These are phyloP conservation scores for Myrica gale DNA, from an alignment of 306 rosid genomes.

Conservation along the genomic window DNA sequence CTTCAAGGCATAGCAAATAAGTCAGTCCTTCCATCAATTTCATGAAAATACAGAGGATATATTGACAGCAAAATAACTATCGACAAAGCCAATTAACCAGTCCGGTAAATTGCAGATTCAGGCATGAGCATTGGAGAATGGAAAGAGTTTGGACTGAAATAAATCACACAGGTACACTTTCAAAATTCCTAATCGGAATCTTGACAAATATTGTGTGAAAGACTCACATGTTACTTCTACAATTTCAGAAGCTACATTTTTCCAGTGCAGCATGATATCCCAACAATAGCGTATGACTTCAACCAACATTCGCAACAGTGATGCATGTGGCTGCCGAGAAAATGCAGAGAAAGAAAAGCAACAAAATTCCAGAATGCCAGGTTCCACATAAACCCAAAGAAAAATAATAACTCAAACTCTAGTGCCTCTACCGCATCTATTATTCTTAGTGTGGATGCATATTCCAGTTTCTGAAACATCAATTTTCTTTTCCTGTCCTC, in stretches of 20 bases:
- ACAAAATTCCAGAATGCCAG: neutral
- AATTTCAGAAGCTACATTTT: neutral
- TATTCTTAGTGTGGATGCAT: neutral
- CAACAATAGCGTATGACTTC: neutral
- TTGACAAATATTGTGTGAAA: neutral
- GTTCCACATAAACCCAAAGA: neutral
- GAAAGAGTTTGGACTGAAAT: constrained; percentile 1
- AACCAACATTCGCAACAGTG: neutral
- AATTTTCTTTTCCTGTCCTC: no score
- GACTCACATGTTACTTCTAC: neutral
- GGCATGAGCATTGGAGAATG: neutral
- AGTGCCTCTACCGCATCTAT: neutral
- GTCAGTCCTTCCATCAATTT: neutral
- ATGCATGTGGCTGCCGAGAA: neutral
- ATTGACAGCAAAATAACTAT: neutral
- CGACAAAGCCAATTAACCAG: neutral
- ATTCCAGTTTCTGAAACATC: neutral
- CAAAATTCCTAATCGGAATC: neutral
- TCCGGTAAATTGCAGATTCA: neutral
- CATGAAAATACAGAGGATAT: neutral
- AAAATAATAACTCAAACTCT: neutral
- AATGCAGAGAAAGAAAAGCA: neutral
- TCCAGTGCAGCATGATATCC: neutral
- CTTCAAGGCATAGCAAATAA: constrained; percentile 40
- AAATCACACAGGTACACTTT: neutral